Evolutionary conservation across 495 filamentous ascomycete species (phyloP).

Genomic region (Melanomma pulvis-pyrius): DNA sequence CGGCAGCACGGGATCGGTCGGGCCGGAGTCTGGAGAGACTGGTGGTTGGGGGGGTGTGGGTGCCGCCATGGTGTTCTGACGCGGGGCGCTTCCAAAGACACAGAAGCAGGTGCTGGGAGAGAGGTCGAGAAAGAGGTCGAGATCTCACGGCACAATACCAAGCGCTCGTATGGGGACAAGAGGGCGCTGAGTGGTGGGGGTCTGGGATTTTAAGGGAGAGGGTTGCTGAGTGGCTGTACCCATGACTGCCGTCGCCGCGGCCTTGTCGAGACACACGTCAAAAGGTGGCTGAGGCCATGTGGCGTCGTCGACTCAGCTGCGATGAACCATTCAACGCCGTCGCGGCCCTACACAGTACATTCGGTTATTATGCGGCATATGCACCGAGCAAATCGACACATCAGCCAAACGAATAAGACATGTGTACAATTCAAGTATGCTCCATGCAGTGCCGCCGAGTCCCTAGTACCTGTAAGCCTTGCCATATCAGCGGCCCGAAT

Average conservation of each 20-base stretch:
- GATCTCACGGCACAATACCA: background rate
- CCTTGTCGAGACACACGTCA: constrained; percentile 3
- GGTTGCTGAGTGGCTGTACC: constrained; percentile 21
- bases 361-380: background rate
- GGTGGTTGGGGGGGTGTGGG: constrained; percentile 34
- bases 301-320: constrained; percentile 1
- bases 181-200: constrained; percentile 16
- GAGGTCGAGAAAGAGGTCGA: background rate
- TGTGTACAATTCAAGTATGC: background rate
- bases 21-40: constrained; percentile 36
- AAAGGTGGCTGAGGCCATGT: constrained; percentile 1
- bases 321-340: background rate
- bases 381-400: background rate
- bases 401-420: background rate
- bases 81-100: background rate
- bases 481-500: background rate
- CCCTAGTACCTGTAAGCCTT: background rate
- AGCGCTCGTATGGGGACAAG: constrained; percentile 14
- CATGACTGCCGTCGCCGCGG: background rate
- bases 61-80: constrained; percentile 27
- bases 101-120: background rate
- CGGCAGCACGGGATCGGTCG: constrained; percentile 34
- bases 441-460: background rate
- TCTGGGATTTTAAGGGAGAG: no score
- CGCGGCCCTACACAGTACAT: background rate